Conservation (phyloP, 148 eudicot species). For the Rhododendron mucronatum region DNA sequence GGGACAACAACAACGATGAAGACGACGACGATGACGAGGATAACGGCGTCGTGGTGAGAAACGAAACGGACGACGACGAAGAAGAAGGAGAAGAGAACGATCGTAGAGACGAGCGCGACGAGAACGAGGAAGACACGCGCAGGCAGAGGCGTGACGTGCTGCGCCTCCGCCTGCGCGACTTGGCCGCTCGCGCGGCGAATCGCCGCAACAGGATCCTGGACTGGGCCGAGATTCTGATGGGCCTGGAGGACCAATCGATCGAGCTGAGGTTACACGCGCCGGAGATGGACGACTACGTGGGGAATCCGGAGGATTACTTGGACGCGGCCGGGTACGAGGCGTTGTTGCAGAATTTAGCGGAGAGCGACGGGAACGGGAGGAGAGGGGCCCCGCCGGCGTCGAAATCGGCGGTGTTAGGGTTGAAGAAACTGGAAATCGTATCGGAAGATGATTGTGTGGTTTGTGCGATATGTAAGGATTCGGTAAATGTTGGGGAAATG, state of each 20-base stretch:
- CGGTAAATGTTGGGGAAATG: conserved; percentile 48
- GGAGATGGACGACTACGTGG: conserved; percentile 48
- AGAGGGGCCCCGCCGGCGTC: conserved; percentile 89
- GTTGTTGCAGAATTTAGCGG: conserved; percentile 70
- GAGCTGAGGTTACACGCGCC: conserved; percentile 55
- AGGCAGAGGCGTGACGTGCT: conserved; percentile 51
- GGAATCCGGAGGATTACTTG: conserved; percentile 77
- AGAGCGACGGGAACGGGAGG: conserved; percentile 49
- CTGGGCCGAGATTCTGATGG: conserved; percentile 89
- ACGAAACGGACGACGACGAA: conserved; percentile 30
- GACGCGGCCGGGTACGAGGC: conserved; percentile 87
- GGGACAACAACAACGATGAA: conserved; percentile 33
- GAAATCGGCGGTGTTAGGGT: conserved; percentile 40
- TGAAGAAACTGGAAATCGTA: conserved; percentile 36
- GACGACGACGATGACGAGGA: conserved; percentile 33
- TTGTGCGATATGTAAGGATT: conserved; percentile 77
- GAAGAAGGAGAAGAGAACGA: conserved; percentile 25
- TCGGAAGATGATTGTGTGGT: conserved; percentile 25
- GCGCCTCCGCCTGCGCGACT: conserved; percentile 51
- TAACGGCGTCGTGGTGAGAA: conserved; percentile 19
- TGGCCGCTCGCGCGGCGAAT: conserved; percentile 41
- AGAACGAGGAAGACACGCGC: conserved; percentile 30
- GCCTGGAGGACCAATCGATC: conserved; percentile 74
- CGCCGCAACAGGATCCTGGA: conserved; percentile 63
- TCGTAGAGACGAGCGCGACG: conserved; percentile 15